Evolutionary conservation across 208 protist species (phyloP), one percentile per base, ranked within the genome.

Genomic region (Naegleria lovaniensis): DNA sequence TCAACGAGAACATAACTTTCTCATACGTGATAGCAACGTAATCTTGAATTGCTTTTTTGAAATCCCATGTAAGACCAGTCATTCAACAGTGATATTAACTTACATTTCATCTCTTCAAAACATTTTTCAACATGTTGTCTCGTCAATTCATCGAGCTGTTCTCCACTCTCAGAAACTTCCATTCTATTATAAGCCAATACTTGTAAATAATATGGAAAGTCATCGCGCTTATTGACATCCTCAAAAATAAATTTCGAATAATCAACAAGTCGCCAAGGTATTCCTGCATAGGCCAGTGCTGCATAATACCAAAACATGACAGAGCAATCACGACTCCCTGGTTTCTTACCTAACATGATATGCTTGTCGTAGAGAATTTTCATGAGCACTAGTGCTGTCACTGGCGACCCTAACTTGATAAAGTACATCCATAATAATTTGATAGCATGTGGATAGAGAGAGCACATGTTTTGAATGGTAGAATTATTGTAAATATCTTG

Each of bases 231-330:
- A 79, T 7, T 79, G 0, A 79, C 29, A 25, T 79, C 67, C 2
- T 79, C 67, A 79, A 79, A 79, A 79, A 79, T 79, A 19, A 19
- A 79, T 33, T 79, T 79, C 36, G 67, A 79, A 36, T 79, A 79
- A 33, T 79, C 67, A 9, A 79, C 19, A 36, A 36, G 6, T 79
- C n/a, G 25, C 67, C 67, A 79, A 36, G 67, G 67, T 13, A 7
- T 79, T 79, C 67, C 67, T 36, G 29, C 29, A 36, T 13, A 36
- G 19, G 67, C 67, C 29, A 79, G 36, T 79, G 67, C 13, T 29
- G n/a, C n/a, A 36, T 79, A 79, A 33, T 79, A 79, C 67, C 67
- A 79, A n/a, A 79, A 79, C 19, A 79, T 13, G 9, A 33, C n/a
- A 0, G 16, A 36, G 25, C 6, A 36, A 79, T 79, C 29, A 36